phyloP scores from a whole-genome alignment of 768 basidiomycete genomes.

The Porpolomopsis calyptriformis region DNA sequence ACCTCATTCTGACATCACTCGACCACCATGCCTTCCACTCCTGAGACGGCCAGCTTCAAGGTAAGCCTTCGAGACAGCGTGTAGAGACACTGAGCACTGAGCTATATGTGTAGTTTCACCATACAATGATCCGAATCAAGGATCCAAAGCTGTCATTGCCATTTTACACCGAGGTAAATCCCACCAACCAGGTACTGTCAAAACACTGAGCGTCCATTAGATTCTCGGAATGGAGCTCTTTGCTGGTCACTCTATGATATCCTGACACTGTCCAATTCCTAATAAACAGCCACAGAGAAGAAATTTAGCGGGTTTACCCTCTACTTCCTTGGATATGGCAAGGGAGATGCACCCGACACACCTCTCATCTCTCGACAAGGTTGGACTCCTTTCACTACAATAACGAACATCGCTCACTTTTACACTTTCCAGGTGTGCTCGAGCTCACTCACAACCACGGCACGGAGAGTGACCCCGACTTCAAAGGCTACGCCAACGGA shows the following conservation, averaged over 20 bases:
- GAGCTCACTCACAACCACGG: slow-evolving; percentile 89
- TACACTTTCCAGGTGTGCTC: slow-evolving; percentile 45
- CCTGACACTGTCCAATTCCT: too few relatives aligned
- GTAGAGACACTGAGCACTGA: neutral
- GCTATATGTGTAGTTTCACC: slow-evolving; percentile 49
- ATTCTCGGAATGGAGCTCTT: slow-evolving; percentile 71
- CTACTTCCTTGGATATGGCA: slow-evolving; percentile 80
- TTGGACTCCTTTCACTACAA: slow-evolving; percentile 13
- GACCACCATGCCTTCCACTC: slow-evolving; percentile 48
- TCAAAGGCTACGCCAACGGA: slow-evolving; percentile 77
- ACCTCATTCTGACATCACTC: too few relatives aligned
- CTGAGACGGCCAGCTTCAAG: slow-evolving; percentile 57
- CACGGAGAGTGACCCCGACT: slow-evolving; percentile 67
- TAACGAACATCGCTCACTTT: neutral
- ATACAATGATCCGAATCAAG: slow-evolving; percentile 83
- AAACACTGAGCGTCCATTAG: slow-evolving; percentile 20
- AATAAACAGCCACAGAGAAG: slow-evolving; percentile 43
- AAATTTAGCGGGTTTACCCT: slow-evolving; percentile 57
- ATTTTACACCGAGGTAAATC: slow-evolving; percentile 63
- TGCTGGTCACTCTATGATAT: too few relatives aligned
- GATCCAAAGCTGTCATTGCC: slow-evolving; percentile 72
- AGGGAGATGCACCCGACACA: slow-evolving; percentile 42
- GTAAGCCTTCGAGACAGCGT: slow-evolving; percentile 25
- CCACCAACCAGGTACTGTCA: neutral
- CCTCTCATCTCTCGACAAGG: slow-evolving; percentile 58